These are phyloP conservation scores for Phytophthora boehmeriae DNA, from an alignment of 352 stramenopile genomes.

Conservation along the genomic window DNA sequence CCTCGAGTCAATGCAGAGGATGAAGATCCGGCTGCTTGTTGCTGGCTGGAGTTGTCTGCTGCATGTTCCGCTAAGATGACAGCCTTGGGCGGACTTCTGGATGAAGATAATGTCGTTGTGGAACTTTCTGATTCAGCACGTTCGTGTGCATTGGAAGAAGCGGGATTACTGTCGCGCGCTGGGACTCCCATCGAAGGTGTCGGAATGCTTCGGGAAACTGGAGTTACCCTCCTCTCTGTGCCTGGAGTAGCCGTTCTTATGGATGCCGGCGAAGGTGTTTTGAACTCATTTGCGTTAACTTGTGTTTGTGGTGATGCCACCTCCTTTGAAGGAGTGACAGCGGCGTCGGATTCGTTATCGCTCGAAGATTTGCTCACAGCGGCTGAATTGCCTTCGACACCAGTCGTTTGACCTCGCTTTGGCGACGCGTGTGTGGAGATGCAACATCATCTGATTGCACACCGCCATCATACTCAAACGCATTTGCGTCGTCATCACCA, in stretches of 20 bases:
- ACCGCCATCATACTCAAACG: conserved; percentile 38
- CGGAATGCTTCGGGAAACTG: background rate
- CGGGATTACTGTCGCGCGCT: background rate
- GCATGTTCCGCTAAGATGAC: conserved; percentile 19
- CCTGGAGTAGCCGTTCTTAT: conserved; percentile 13
- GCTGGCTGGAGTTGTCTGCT: background rate
- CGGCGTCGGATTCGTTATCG: conserved; percentile 7
- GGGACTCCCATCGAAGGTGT: background rate
- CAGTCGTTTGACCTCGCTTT: conserved; percentile 4
- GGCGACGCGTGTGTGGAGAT: conserved; percentile 7
- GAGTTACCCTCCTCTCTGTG: conserved; percentile 14
- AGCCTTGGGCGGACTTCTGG: conserved; percentile 22
- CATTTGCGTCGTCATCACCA: conserved; percentile 33
- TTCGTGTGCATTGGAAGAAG: conserved; percentile 14
- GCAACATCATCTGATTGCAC: conserved; percentile 17
- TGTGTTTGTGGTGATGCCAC: background rate
- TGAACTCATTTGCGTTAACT: conserved; percentile 4
- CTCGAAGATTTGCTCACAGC: background rate
- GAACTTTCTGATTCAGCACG: conserved; percentile 2
- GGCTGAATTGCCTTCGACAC: background rate
- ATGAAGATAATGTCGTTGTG: conserved; percentile 4
- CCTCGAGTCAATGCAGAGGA: conserved; percentile 10
- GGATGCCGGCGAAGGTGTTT: conserved; percentile 22
- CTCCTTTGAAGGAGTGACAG: conserved; percentile 17
- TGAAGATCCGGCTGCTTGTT: conserved; percentile 4